Evolutionary conservation across 257 asterid species (phyloP).

Genomic region (Anisodus tanguticus): DNA sequence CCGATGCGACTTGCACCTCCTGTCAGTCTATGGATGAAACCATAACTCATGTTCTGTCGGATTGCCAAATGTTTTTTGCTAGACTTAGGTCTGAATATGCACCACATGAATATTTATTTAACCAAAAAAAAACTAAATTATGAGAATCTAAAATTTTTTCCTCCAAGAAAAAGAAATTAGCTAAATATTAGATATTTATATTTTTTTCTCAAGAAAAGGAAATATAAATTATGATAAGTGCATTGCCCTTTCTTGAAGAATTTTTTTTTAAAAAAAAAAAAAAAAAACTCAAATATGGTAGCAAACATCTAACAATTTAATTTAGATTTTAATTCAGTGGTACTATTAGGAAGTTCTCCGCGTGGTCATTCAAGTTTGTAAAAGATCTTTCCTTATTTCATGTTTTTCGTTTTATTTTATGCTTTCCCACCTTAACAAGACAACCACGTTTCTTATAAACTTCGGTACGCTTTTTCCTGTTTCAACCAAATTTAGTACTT

Average conservation of each 20-base stretch:
- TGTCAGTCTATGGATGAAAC: too few relatives aligned
- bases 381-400: background rate
- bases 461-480: conserved; percentile 32
- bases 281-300: background rate
- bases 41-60: too few relatives aligned
- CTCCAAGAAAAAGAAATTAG: background rate
- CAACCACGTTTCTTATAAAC: conserved; percentile 56
- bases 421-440: conserved; percentile 36
- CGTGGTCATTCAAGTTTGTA: background rate
- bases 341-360: background rate
- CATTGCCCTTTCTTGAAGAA: background rate
- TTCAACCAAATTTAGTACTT: background rate
- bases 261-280: too few relatives aligned
- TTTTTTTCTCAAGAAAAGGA: background rate
- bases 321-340: background rate
- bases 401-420: background rate
- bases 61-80: too few relatives aligned
- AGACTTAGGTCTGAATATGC: too few relatives aligned
- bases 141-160: background rate
- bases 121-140: background rate
- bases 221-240: background rate
- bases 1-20: too few relatives aligned
- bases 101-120: too few relatives aligned
- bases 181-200: background rate
- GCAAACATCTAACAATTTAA: background rate